Evolutionary conservation across 1,139 yeast species (phyloP), one percentile per base, ranked within the genome.

Genomic region (Pichia inconspicua): DNA sequence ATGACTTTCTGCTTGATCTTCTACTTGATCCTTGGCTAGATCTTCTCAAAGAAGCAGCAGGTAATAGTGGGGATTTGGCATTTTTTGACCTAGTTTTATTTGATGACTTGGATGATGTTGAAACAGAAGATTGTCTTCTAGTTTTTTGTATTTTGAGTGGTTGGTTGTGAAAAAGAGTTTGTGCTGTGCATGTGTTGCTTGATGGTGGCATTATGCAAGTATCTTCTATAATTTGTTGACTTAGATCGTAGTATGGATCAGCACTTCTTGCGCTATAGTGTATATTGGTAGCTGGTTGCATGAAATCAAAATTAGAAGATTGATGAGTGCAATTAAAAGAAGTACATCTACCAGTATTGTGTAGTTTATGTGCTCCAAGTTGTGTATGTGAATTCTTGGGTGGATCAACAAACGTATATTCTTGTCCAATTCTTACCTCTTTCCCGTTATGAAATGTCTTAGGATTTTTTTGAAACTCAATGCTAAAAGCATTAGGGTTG

Each of bases 41-140:
- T 46, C 35, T 40, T 30, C 37, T 42, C 6, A 38, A 40, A 2
- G 42, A 14, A 22, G 7, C 14, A 25, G 40, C n/a, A 27, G 48
- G 42, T n/a, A 12, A 27, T 25, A 28, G 3, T 25, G 40, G 14
- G 15, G 41, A 22, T 25, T 17, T 15, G 25, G 43, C 17, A 6
- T 31, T 39, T 30, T 37, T n/a, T 17, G 22, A 2, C 15, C 28
- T 25, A 6, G 15, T 19, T 17, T 31, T 11, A n/a, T 15, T 12
- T 10, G n/a, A 12, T 10, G 35, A 8, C 35, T 42, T 47, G 3
- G 19, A 25, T 36, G 27, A 15, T 32, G 41, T 46, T n/a, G 40
- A 44, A 45, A 46, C 48, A 37, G 40, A 37, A 37, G 52, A 49
- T 36, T 37, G 36, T 40, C 37, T 49, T 42, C 52, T 49, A 42